phyloP scores from a whole-genome alignment of 2,329 filamentous ascomycete species.

The Keithomyces neogunnii region DNA sequence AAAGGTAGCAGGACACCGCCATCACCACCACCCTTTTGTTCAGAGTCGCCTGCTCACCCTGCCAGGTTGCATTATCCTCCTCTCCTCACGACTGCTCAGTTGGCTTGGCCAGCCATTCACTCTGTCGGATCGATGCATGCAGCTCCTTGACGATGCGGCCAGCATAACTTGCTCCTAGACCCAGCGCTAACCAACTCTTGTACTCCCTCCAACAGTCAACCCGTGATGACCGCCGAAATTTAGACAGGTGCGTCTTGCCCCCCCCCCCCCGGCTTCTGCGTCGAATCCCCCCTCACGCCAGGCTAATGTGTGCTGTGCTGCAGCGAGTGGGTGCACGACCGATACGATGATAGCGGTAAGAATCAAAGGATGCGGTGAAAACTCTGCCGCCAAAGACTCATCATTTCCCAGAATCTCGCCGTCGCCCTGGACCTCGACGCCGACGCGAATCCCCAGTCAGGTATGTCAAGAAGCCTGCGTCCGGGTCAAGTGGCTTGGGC shows the following conservation, averaged over 20 bases:
- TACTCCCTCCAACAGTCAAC: conserved; percentile 44
- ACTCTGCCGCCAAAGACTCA: conserved; percentile 11
- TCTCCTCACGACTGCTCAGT: conserved; percentile 15
- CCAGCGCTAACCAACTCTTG: conserved; percentile 18
- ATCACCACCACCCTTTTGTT: neutral
- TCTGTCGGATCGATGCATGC: conserved; percentile 20
- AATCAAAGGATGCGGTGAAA: neutral
- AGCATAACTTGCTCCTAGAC: conserved; percentile 23
- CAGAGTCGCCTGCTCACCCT: conserved; percentile 3
- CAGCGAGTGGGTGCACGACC: conserved; percentile 92
- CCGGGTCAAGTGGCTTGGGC: neutral
- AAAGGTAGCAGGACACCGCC: conserved; percentile 55
- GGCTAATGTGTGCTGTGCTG: neutral
- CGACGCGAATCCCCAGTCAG: conserved; percentile 34
- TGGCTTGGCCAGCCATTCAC: conserved; percentile 20
- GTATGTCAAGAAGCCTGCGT: conserved; percentile 15
- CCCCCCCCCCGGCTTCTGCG: neutral
- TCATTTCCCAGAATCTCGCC: conserved; percentile 26
- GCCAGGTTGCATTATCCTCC: conserved; percentile 27
- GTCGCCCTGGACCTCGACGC: conserved; percentile 32
- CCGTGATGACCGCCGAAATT: conserved; percentile 55
- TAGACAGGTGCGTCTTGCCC: conserved; percentile 53
- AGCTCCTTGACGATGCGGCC: conserved; percentile 20
- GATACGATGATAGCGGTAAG: conserved; percentile 67
- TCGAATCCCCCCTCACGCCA: conserved; percentile 13